Base-by-base conservation (phyloP, 2,329 filamentous ascomycete species). In the Xylaria sp. region DNA sequence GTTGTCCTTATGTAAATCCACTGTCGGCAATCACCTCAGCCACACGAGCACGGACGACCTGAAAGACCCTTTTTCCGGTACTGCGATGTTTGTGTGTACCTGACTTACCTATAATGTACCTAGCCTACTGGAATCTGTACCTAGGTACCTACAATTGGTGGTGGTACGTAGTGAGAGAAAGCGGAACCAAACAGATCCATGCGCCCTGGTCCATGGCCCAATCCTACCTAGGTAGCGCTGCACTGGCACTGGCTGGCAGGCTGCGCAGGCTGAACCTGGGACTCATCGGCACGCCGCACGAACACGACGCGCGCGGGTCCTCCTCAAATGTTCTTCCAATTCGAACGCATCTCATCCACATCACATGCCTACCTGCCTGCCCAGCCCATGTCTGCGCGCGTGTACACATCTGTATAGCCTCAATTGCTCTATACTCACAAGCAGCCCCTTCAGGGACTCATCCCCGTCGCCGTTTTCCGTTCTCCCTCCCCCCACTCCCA, bases 331-430 rank as follows among this genome's bases (percentile, higher is more conserved):
- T 58, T 60, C 58, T 58, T 58, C 53, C 55, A 56, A 54, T 59
- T 60, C 55, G 56, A 54, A 61, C 57, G 52, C 57, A 48, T 56
- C 39, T 58, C 41, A 50, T 50, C 50, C 44, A 48, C 54, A 58
- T 55, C 59, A 58, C 57, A 60, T 60, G 53, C 9, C 19, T 26
- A 37, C 42, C 20, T 22, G 34, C 52, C 52, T 50, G 24, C 26
- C 38, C 50, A 50, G 52, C 51, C 50, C 44, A 44, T 52, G 29
- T 34, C 16, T n/a, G n/a, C n/a, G n/a, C n/a, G n/a, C n/a, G n/a
- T n/a, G n/a, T n/a, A n/a, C n/a, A n/a, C n/a, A n/a, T 39, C 38
- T 58, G 37, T 52, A 54, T 54, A 50, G 43, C 48, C 51, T 20
- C 46, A 21, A 40, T 44, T 53, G 49, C 34, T 38, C 20, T 47